Evolutionary conservation across 352 stramenopile species (phyloP).

Genomic region (Phytophthora ohioensis): DNA sequence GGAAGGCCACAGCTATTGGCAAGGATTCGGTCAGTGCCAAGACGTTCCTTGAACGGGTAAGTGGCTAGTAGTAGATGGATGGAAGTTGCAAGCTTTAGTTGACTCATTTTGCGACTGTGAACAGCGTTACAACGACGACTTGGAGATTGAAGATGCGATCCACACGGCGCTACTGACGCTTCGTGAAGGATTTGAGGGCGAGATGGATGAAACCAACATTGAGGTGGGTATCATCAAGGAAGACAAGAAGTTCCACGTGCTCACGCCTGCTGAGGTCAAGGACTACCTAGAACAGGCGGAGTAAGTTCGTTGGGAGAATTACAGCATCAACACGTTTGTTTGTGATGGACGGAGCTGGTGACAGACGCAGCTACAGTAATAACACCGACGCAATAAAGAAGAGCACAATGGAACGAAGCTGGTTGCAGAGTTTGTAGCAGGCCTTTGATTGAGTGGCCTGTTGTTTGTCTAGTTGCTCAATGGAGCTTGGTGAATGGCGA

Average conservation of each 20-base stretch:
- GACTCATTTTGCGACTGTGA: not conserved
- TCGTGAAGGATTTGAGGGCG: slow-evolving; percentile 98
- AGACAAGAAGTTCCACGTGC: slow-evolving; percentile 97
- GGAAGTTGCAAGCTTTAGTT: slow-evolving; percentile 2
- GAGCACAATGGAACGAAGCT: slow-evolving; percentile 23
- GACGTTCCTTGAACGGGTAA: slow-evolving; percentile 98
- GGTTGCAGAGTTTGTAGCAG: slow-evolving; percentile 13
- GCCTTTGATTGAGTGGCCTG: slow-evolving; percentile 7
- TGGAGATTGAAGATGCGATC: slow-evolving; percentile 99
- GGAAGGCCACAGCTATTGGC: slow-evolving; percentile 99
- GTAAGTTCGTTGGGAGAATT: slow-evolving; percentile 64
- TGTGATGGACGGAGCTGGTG: slow-evolving; percentile 9
- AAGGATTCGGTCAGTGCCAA: slow-evolving; percentile 99
- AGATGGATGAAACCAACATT: slow-evolving; percentile 99
- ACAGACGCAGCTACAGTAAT: slow-evolving; percentile 25
- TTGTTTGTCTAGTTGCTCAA: slow-evolving; percentile 32
- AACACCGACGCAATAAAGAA: slow-evolving; percentile 40
- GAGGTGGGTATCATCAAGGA: slow-evolving; percentile 98
- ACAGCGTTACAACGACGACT: slow-evolving; percentile 95
- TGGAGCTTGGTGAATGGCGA: slow-evolving; percentile 59
- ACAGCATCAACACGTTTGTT: slow-evolving; percentile 30
- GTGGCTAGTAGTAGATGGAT: slow-evolving; percentile 45
- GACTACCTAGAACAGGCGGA: slow-evolving; percentile 99
- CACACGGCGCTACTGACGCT: slow-evolving; percentile 99
- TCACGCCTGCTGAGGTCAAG: slow-evolving; percentile 98